These are phyloP conservation scores for Paracamarosporium sp. DNA, from an alignment of 2,329 filamentous ascomycete species.

Conservation along the genomic window DNA sequence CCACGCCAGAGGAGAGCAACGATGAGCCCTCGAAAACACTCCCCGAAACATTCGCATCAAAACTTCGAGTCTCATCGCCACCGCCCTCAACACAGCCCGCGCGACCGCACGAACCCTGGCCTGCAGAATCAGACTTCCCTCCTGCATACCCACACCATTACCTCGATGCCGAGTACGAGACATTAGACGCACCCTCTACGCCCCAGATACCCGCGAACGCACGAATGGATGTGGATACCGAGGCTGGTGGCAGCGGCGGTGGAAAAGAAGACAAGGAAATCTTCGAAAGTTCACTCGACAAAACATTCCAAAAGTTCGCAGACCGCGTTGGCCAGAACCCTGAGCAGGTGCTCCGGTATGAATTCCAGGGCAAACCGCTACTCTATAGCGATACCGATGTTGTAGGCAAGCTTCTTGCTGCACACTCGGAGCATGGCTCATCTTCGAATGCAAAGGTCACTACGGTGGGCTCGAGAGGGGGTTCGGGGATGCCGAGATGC, in stretches of 20 bases:
- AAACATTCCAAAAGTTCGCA: slow-evolving; percentile 59
- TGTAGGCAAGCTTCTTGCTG: slow-evolving; percentile 69
- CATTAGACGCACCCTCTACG: slow-evolving; percentile 66
- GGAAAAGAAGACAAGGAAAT: slow-evolving; percentile 54
- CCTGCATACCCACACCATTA: slow-evolving; percentile 77
- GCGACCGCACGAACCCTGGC: slow-evolving; percentile 75
- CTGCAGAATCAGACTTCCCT: slow-evolving; percentile 68
- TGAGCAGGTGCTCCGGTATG: slow-evolving; percentile 59
- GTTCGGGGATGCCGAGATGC: slow-evolving; percentile 72
- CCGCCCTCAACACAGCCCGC: slow-evolving; percentile 32
- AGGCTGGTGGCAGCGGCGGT: slow-evolving; percentile 34
- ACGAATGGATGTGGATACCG: slow-evolving; percentile 49
- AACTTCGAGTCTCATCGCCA: slow-evolving; percentile 62
- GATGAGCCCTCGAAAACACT: slow-evolving; percentile 58
- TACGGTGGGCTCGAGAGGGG: slow-evolving; percentile 28
- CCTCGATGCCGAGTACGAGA: slow-evolving; percentile 90
- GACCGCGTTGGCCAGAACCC: slow-evolving; percentile 58
- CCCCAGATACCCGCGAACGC: slow-evolving; percentile 58
- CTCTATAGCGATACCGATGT: slow-evolving; percentile 81
- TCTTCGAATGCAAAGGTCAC: slow-evolving; percentile 38
- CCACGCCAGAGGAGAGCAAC: slow-evolving; percentile 23
- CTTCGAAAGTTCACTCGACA: slow-evolving; percentile 58
- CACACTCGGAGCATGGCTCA: slow-evolving; percentile 34
- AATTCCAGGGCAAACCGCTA: slow-evolving; percentile 60
- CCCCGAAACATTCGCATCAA: slow-evolving; percentile 77